These are phyloP conservation scores for Lachnellula arida DNA, from an alignment of 2,329 filamentous ascomycete species.

Conservation along the genomic window DNA sequence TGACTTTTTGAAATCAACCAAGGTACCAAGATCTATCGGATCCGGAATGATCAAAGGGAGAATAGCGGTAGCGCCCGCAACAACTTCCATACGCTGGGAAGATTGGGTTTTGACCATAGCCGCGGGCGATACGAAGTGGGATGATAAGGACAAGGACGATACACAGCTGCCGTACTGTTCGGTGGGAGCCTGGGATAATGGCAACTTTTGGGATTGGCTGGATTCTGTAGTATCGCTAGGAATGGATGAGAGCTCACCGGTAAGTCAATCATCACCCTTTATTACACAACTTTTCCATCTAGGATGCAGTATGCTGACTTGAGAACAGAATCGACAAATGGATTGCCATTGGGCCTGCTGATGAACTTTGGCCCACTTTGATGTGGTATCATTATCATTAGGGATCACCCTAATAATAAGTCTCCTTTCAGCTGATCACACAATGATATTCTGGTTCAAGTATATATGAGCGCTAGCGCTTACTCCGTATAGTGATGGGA, in stretches of 20 bases:
- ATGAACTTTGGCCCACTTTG: no score
- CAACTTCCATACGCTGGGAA: not conserved
- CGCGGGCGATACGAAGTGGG: not conserved
- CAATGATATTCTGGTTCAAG: no score
- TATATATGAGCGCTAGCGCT: no score
- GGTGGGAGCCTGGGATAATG: not conserved
- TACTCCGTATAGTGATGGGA: no score
- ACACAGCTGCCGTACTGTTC: not conserved
- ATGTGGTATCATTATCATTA: no score
- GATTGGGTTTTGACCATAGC: not conserved
- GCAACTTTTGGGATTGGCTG: not conserved
- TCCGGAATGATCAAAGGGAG: not conserved
- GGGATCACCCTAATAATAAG: no score
- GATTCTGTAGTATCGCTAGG: not conserved
- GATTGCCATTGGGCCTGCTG: not conserved
- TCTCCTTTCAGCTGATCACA: no score
- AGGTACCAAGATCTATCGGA: not conserved
- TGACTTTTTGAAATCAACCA: not conserved
- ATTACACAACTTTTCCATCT: not conserved
- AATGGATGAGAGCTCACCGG: not conserved
- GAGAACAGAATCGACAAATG: not conserved
- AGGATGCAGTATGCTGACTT: not conserved
- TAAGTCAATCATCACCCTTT: not conserved
- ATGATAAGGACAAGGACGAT: not conserved
- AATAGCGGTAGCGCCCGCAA: not conserved